Conservation (phyloP, 495 filamentous ascomycete species). For the Annulohypoxylon nitens region DNA sequence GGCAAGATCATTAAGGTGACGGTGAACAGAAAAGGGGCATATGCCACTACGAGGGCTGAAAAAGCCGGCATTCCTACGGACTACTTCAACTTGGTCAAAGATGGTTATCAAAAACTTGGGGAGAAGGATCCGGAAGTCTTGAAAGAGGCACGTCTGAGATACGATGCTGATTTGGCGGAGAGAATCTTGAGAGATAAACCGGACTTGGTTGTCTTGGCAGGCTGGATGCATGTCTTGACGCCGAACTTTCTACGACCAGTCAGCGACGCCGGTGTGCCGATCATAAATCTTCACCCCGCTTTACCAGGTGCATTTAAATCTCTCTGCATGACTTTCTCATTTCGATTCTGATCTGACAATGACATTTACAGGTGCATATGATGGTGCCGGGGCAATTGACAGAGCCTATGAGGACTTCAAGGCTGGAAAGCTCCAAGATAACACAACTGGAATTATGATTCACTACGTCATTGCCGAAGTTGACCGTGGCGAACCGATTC, state of each 20-base stretch:
- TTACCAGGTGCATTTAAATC: conserved; percentile 28
- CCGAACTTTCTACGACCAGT: conserved; percentile 72
- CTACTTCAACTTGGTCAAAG: conserved; percentile 86
- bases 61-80: conserved; percentile 78
- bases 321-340: background rate
- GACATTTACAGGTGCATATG: conserved; percentile 68
- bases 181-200: conserved; percentile 76
- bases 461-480: conserved; percentile 89
- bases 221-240: conserved; percentile 76
- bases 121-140: conserved; percentile 66
- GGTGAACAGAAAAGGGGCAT: conserved; percentile 84
- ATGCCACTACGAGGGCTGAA: conserved; percentile 79
- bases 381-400: conserved; percentile 83
- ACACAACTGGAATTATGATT: conserved; percentile 90
- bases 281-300: conserved; percentile 88
- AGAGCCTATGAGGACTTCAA: conserved; percentile 81
- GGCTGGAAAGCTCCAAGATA: conserved; percentile 73
- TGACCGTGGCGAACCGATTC: conserved; percentile 81
- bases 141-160: conserved; percentile 72
- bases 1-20: conserved; percentile 80
- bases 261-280: conserved; percentile 67
- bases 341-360: conserved; percentile 30
- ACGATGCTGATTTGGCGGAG: conserved; percentile 84
- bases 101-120: conserved; percentile 67
- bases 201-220: conserved; percentile 75